A percentile compares a stretch with the other conserved stretches of the same genome.
phyloP scores from a whole-genome alignment of 495 filamentous ascomycete species.

The Opeltia flavorubescens region DNA sequence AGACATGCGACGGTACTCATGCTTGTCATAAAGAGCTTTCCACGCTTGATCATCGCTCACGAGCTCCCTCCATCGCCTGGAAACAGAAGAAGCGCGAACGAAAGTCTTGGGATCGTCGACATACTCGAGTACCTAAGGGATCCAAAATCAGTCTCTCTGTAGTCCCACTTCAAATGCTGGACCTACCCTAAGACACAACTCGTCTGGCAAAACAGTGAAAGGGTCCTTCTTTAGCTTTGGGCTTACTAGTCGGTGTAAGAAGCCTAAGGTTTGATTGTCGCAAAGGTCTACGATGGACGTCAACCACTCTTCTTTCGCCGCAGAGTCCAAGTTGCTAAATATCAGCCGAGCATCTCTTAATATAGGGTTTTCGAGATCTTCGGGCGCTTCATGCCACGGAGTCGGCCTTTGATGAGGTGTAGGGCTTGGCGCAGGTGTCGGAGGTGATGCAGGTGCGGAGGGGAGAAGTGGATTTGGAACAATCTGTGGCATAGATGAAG shows the following conservation, averaged over 20 bases:
- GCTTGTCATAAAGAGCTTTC: conserved; percentile 91
- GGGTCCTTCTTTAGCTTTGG: conserved; percentile 92
- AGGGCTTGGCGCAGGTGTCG: conserved; percentile 54
- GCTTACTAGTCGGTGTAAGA: conserved; percentile 84
- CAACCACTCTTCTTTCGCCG: conserved; percentile 49
- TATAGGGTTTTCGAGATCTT: conserved; percentile 42
- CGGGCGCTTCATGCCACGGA: conserved; percentile 30
- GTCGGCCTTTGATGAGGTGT: conserved; percentile 45
- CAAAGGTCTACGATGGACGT: conserved; percentile 81
- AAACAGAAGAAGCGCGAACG: conserved; percentile 85
- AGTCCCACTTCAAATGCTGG: conserved; percentile 1
- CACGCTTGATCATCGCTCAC: conserved; percentile 93
- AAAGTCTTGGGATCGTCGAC: conserved; percentile 91
- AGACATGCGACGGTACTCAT: conserved; percentile 59
- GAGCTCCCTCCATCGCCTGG: conserved; percentile 79
- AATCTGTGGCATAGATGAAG: conserved; percentile 35
- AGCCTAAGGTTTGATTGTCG: conserved; percentile 86
- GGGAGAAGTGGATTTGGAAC: conserved; percentile 37
- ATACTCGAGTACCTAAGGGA: conserved; percentile 65
- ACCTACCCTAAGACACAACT: conserved; percentile 71
- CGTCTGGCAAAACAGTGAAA: conserved; percentile 76
- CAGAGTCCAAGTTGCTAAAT: conserved; percentile 39
- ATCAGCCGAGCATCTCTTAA: conserved; percentile 38
- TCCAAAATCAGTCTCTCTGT: neutral
- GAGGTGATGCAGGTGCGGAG: conserved; percentile 53